phyloP scores from a whole-genome alignment of 768 basidiomycete genomes.

The Lactifluus rugatus region DNA sequence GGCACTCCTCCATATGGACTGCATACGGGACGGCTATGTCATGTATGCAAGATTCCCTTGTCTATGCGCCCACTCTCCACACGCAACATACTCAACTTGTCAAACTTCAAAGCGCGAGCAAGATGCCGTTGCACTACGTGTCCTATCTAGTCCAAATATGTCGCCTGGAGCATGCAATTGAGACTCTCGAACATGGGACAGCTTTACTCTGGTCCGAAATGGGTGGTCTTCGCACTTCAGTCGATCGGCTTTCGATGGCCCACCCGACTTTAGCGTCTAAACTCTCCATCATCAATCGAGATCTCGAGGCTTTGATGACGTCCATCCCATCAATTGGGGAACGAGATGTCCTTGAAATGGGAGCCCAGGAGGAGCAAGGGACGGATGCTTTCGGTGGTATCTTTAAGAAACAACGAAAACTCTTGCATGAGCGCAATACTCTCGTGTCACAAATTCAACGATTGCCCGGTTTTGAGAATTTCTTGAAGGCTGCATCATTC shows the following conservation, averaged over 20 bases:
- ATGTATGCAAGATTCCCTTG: not conserved
- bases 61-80: not conserved
- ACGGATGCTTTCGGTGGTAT: not conserved
- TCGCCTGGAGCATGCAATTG: not conserved
- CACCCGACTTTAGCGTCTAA: not conserved
- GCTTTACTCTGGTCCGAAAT: too few species aligned
- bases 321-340: not conserved
- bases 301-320: not conserved
- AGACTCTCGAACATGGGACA: not conserved
- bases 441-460: not conserved
- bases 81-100: not conserved
- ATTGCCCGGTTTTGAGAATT: not conserved
- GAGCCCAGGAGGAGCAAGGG: not conserved
- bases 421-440: not conserved
- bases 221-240: too few species aligned
- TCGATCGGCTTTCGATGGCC: not conserved
- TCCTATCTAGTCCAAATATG: not conserved
- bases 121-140: not conserved
- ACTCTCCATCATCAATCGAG: not conserved
- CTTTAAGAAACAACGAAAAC: not conserved
- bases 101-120: not conserved
- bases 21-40: not conserved
- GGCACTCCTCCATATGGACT: not conserved
- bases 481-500: not conserved
- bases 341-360: not conserved